Base-by-base conservation (phyloP, 371 early-diverging fungal species). In the Mortierella sp. region DNA sequence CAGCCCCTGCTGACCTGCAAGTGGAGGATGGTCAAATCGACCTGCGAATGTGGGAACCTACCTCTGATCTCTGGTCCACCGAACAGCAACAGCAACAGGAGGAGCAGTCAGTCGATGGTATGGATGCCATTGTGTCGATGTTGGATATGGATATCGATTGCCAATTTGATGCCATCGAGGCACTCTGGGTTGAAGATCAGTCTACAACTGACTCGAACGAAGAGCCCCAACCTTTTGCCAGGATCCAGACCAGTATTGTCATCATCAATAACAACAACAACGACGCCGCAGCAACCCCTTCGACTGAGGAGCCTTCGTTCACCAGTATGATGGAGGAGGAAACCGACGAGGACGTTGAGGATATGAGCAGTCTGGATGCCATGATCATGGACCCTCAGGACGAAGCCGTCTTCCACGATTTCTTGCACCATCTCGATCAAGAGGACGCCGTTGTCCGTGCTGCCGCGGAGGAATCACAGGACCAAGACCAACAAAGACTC, bases 311-410 rank as follows among this genome's bases (percentile, higher is more conserved):
- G 27, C 3, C 32, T 29, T 11, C 60, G 12, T 58, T 29, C 60
- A 11, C 24, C 16, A 38, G 21, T 21, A 38, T 16, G 21, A 7
- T 14, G 14, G 60, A 55, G 41, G 43, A 41, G 21, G 63, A 43
- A 2, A 56, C 43, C 16, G 65, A 68, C n/a, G 76, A 77, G 29
- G 71, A 73, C 21, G 44, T 79, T 7, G 54, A 75, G 74, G 79
- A 83, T 24, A 41, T 43, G 14, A 78, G 75, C 32, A 68, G 72
- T 3, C 35, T 84, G 12, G 78, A 84, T 6, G 84, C 84, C 29
- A 55, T 84, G 78, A 84, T 74, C 24, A 41, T 78, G 65, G 84
- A 84, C 29, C 76, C 81, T 18, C 76, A 78, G 29, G 84, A 84
- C 27, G 78, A 70, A 8, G 24, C 35, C 12, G 56, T 78, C 27